phyloP scores from a whole-genome alignment of 176 grass and related monocot genomes.

The Zizania latifolia region DNA sequence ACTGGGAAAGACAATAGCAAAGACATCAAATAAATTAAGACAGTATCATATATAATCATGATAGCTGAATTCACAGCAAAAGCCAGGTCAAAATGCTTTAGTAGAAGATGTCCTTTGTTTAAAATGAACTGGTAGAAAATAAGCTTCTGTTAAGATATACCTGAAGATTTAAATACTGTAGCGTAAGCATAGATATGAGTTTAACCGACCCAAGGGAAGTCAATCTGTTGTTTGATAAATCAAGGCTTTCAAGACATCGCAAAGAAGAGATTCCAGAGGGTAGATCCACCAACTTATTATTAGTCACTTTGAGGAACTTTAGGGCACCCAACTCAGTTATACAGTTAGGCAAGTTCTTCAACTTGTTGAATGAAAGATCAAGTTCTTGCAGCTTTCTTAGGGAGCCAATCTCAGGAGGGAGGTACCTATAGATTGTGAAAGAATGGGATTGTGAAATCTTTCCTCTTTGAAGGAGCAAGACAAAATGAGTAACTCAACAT shows the following conservation, averaged over 20 bases:
- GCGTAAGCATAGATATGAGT: slow-evolving; percentile 66
- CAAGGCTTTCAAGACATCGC: slow-evolving; percentile 70
- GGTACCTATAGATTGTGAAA: slow-evolving; percentile 56
- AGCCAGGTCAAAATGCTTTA: not conserved
- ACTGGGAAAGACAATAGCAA: not conserved
- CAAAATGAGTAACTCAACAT: slow-evolving; percentile 15
- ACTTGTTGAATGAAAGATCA: slow-evolving; percentile 95
- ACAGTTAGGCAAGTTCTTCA: slow-evolving; percentile 85
- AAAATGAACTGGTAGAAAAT: not conserved
- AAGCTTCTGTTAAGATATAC: slow-evolving; percentile 38
- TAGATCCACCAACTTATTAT: slow-evolving; percentile 89
- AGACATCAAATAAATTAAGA: slow-evolving; percentile 20
- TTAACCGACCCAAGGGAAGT: slow-evolving; percentile 68
- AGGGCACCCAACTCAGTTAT: slow-evolving; percentile 63
- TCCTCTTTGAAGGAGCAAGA: not conserved
- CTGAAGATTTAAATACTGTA: slow-evolving; percentile 92
- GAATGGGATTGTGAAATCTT: slow-evolving; percentile 7
- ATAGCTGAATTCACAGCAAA: not conserved
- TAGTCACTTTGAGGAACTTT: slow-evolving; percentile 74
- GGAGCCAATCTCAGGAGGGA: slow-evolving; percentile 83
- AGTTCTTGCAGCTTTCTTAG: slow-evolving; percentile 83
- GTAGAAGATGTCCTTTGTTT: not conserved
- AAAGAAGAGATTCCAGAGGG: slow-evolving; percentile 72
- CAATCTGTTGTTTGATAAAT: slow-evolving; percentile 90
- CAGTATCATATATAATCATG: not conserved